Percentiles rank a stretch among this genome's conserved stretches.
These are phyloP conservation scores for Diospyros kaki DNA, from an alignment of 148 eudicot genomes.

Conservation along the genomic window DNA sequence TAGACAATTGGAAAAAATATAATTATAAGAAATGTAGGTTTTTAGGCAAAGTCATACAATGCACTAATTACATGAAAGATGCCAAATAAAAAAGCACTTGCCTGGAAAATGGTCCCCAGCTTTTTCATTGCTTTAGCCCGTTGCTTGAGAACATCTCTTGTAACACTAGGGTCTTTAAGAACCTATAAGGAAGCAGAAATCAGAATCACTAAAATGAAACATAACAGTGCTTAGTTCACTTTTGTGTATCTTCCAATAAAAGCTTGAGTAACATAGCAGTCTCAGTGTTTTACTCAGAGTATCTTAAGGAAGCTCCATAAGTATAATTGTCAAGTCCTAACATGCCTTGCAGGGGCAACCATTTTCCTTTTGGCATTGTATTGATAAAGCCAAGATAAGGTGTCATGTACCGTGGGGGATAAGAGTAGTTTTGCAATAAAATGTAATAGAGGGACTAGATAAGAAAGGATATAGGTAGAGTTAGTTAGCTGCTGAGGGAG, in stretches of 20 bases:
- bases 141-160: constrained; percentile 60
- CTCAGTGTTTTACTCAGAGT: too few relatives aligned
- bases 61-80: background rate
- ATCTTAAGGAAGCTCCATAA: background rate
- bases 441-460: too few relatives aligned
- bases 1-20: too few relatives aligned
- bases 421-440: too few relatives aligned
- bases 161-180: constrained; percentile 63
- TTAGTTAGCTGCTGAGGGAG: too few relatives aligned
- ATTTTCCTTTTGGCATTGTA: too few relatives aligned
- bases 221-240: background rate
- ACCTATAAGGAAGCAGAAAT: constrained; percentile 38
- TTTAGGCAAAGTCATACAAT: background rate
- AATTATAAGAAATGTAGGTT: background rate
- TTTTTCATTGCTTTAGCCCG: constrained; percentile 82
- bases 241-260: background rate
- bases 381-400: background rate
- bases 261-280: background rate
- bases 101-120: constrained; percentile 85
- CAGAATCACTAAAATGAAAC: background rate
- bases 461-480: too few relatives aligned
- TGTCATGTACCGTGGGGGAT: too few relatives aligned
- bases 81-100: constrained; percentile 27
- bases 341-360: background rate
- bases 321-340: background rate